Evolutionary conservation across 2,329 filamentous ascomycete species (phyloP).

Genomic region (Xylaria arbuscula): DNA sequence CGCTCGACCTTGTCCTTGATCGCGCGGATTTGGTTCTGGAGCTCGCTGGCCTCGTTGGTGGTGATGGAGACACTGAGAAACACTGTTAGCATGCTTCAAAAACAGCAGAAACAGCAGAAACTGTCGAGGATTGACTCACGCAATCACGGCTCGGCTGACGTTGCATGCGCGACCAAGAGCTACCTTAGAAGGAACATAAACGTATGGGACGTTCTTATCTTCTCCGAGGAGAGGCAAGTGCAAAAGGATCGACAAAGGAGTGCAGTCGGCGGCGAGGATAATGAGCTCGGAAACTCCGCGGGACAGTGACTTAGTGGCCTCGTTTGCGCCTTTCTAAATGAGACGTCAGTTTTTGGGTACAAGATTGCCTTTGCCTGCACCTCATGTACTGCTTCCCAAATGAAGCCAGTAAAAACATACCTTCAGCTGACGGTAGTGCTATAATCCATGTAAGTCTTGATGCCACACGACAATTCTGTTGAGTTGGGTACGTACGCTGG

Average conservation of each 20-base stretch:
- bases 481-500: constrained; percentile 54
- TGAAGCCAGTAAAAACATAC: too few relatives aligned
- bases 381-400: too few relatives aligned
- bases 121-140: constrained; percentile 57
- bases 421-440: constrained; percentile 73
- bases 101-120: not conserved
- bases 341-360: too few relatives aligned
- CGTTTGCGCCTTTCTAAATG: constrained; percentile 80
- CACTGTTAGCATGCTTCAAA: constrained; percentile 9
- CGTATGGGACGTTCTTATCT: constrained; percentile 15
- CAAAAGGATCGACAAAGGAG: constrained; percentile 86
- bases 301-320: constrained; percentile 87
- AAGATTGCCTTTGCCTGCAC: too few relatives aligned
- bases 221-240: constrained; percentile 73
- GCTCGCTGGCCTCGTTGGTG: constrained; percentile 89
- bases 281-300: constrained; percentile 90
- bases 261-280: constrained; percentile 88
- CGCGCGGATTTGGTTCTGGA: constrained; percentile 86
- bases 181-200: constrained; percentile 72
- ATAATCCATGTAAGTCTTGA: constrained; percentile 33
- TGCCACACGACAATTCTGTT: not conserved
- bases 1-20: constrained; percentile 97
- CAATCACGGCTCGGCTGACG: constrained; percentile 88
- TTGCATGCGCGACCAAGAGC: constrained; percentile 90
- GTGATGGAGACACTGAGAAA: constrained; percentile 72